A percentile compares a stretch with the other conserved stretches of the same genome.
These are phyloP conservation scores for Alternaria incomplexa DNA, from an alignment of 2,329 filamentous ascomycete species.

Conservation along the genomic window DNA sequence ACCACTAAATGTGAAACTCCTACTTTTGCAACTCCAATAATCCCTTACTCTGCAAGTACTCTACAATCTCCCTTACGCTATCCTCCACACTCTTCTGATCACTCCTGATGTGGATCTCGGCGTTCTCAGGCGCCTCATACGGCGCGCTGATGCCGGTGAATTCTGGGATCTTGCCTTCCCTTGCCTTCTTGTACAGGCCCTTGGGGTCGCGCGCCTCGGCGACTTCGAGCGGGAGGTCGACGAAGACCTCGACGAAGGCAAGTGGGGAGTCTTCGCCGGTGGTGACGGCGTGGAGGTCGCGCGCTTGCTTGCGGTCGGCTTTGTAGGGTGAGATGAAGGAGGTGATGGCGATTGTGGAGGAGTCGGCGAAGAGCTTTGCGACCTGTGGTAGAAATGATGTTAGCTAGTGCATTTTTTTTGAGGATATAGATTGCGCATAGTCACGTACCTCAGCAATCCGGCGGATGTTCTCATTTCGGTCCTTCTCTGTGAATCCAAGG, in stretches of 20 bases:
- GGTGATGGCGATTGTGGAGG: conserved; percentile 84
- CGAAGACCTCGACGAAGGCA: conserved; percentile 90
- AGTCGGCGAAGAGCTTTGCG: conserved; percentile 94
- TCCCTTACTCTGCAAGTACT: conserved; percentile 76
- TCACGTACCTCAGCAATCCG: conserved; percentile 77
- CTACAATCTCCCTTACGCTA: conserved; percentile 82
- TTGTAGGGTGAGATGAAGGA: conserved; percentile 97
- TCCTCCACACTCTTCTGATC: conserved; percentile 85
- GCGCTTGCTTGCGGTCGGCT: conserved; percentile 81
- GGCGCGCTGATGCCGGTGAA: conserved; percentile 96
- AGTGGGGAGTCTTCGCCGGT: conserved; percentile 65
- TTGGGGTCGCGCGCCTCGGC: conserved; percentile 97
- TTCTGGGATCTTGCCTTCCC: conserved; percentile 91
- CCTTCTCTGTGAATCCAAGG: conserved; percentile 89
- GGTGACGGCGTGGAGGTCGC: conserved; percentile 74
- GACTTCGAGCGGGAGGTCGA: conserved; percentile 89
- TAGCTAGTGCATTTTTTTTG: neutral
- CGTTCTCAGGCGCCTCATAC: conserved; percentile 85
- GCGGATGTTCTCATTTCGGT: conserved; percentile 97
- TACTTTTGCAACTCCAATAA: conserved; percentile 54
- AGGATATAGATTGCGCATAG: neutral
- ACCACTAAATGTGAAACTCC: neutral
- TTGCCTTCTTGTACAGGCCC: conserved; percentile 96
- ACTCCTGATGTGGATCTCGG: conserved; percentile 87
- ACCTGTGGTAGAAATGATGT: conserved; percentile 59